phyloP scores from a whole-genome alignment of 768 basidiomycete species.

The Pisolithus marmoratus region DNA sequence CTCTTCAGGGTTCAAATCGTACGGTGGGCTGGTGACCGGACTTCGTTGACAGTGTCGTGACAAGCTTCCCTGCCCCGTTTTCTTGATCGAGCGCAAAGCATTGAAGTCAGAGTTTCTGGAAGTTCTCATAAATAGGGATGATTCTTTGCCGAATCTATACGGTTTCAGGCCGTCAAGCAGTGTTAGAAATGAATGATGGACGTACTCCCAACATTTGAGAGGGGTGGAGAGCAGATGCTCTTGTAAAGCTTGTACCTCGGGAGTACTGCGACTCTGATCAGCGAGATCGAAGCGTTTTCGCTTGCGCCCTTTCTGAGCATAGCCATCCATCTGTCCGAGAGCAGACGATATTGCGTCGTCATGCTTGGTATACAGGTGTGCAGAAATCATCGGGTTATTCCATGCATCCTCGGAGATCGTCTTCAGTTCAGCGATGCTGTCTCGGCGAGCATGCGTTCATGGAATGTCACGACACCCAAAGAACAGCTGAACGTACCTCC shows the following conservation, averaged over 20 bases:
- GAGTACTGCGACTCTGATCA: slow-evolving; percentile 25
- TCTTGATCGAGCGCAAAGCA: slow-evolving; percentile 32
- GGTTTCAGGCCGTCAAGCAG: neutral
- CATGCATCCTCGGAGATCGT: slow-evolving; percentile 41
- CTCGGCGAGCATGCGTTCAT: neutral
- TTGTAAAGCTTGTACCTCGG: slow-evolving; percentile 46
- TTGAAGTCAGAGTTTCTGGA: slow-evolving; percentile 66
- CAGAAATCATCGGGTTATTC: slow-evolving; percentile 51
- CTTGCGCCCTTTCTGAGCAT: slow-evolving; percentile 23
- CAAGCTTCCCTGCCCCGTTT: slow-evolving; percentile 30
- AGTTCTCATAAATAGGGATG: slow-evolving; percentile 58
- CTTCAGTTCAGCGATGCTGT: slow-evolving; percentile 51
- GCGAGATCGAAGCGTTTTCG: slow-evolving; percentile 29
- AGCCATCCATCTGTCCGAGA: slow-evolving; percentile 29
- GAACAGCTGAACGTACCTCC: slow-evolving; percentile 25
- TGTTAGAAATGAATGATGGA: slow-evolving; percentile 1
- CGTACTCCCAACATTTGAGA: slow-evolving; percentile 61
- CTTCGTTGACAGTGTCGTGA: neutral
- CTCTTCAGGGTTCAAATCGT: neutral
- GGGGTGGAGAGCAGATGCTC: slow-evolving; percentile 44
- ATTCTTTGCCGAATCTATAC: slow-evolving; percentile 43
- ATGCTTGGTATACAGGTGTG: slow-evolving; percentile 50
- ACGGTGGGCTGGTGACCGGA: neutral
- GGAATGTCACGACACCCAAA: neutral
- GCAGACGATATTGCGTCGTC: slow-evolving; percentile 38